Conservation (phyloP, 1,284 basidiomycete genomes). For the Cryptococcus sp. region DNA sequence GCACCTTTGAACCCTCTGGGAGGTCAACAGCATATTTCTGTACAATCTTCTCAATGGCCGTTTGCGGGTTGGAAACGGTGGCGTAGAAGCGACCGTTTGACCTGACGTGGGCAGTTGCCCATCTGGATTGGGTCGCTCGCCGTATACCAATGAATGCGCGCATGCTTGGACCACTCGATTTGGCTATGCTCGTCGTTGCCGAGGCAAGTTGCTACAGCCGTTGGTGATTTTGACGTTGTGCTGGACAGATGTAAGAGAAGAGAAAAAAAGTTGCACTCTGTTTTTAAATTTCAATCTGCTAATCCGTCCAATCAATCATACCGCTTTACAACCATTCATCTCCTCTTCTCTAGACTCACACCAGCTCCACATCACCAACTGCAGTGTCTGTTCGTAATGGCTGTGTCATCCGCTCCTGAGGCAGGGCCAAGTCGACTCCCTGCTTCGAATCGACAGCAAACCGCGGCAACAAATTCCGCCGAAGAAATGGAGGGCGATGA, state of each 20-base stretch:
- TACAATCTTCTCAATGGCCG: constrained; percentile 95
- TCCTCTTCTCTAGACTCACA: neutral
- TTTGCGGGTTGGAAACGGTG: constrained; percentile 65
- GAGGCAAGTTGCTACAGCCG: neutral
- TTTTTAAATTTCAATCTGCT: constrained; percentile 9
- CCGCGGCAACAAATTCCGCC: neutral
- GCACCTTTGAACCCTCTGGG: constrained; percentile 72
- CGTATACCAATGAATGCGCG: constrained; percentile 11
- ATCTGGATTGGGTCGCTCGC: constrained; percentile 7
- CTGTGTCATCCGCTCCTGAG: neutral
- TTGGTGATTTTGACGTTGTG: neutral
- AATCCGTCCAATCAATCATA: constrained; percentile 16
- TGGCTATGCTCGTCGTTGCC: neutral
- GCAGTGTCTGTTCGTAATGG: neutral
- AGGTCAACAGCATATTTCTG: constrained; percentile 93
- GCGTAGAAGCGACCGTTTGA: constrained; percentile 32
- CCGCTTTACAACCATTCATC: constrained; percentile 12
- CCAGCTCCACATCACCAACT: neutral
- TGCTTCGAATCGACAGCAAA: too few relatives aligned
- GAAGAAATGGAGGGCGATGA: constrained; percentile 12
- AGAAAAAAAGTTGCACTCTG: constrained; percentile 4
- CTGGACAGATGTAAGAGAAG: neutral
- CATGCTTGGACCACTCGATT: constrained; percentile 10
- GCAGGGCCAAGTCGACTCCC: constrained; percentile 17
- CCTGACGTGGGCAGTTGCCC: constrained; percentile 8